phyloP scores from a whole-genome alignment of 2,329 filamentous ascomycete species.

The Ilyonectria sp. region DNA sequence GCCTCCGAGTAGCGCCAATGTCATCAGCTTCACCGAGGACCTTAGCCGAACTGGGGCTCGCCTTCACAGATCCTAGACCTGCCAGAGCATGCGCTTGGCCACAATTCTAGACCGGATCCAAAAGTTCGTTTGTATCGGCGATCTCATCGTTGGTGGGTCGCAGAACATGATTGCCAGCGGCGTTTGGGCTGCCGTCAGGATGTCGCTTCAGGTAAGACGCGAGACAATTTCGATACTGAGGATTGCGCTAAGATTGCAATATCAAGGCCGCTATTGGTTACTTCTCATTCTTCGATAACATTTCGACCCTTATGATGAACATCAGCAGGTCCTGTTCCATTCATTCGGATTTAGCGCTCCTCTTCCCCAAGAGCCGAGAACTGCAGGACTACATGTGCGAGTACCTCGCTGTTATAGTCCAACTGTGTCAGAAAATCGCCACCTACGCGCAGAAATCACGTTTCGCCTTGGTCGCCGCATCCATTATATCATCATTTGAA shows the following conservation, averaged over 20 bases:
- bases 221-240: too few species aligned
- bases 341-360: background rate
- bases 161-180: slow-evolving; percentile 14
- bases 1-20: background rate
- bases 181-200: slow-evolving; percentile 2
- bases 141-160: slow-evolving; percentile 4
- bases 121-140: background rate
- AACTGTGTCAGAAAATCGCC: background rate
- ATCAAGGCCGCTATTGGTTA: background rate
- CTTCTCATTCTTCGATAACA: slow-evolving; percentile 3
- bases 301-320: background rate
- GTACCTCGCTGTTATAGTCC: slow-evolving; percentile 3
- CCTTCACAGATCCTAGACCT: background rate
- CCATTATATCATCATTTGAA: background rate
- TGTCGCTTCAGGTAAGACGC: background rate
- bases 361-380: background rate
- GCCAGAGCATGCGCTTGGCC: background rate
- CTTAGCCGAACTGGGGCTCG: background rate
- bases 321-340: background rate
- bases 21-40: slow-evolving; percentile 3
- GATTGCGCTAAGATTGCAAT: too few species aligned
- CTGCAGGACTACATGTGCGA: slow-evolving; percentile 3
- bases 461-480: background rate
- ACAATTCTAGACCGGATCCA: background rate
- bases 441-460: background rate